phyloP scores from a whole-genome alignment of 208 protist species.

The Leptomonas pyrrhocoris region DNA sequence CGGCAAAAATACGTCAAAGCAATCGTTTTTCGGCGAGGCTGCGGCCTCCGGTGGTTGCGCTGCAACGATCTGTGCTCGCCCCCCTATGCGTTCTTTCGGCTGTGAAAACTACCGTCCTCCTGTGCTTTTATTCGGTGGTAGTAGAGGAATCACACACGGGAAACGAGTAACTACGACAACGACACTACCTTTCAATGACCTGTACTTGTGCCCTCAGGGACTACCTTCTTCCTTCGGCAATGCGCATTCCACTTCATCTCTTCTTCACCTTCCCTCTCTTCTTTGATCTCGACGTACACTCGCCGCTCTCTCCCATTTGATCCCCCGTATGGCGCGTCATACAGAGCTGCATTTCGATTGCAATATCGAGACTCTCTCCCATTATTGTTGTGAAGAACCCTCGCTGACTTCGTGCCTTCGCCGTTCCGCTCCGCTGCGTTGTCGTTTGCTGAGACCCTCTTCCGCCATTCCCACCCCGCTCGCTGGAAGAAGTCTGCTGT shows the following conservation, averaged over 20 bases:
- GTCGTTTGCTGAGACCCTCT: background rate
- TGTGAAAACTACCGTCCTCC: no score
- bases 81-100: no score
- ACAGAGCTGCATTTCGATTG: constrained; percentile 11
- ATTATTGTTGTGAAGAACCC: constrained; percentile 2
- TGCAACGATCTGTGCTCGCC: no score
- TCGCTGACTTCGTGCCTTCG: background rate
- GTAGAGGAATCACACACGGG: no score
- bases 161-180: no score
- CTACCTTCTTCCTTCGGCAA: background rate
- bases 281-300: background rate
- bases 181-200: no score
- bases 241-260: constrained; percentile 3
- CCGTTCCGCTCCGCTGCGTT: constrained; percentile 8
- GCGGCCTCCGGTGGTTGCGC: no score
- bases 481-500: background rate
- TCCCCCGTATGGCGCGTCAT: background rate
- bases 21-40: no score
- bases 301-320: background rate
- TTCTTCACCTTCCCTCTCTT: constrained; percentile 3
- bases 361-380: background rate
- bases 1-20: background rate
- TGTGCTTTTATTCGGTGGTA: no score
- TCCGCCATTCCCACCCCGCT: background rate
- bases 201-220: no score